Percentiles rank a stretch among this genome's conserved stretches.
Evolutionary conservation across 306 rosid species (phyloP).

Genomic region (Hippophae gyantsensis): DNA sequence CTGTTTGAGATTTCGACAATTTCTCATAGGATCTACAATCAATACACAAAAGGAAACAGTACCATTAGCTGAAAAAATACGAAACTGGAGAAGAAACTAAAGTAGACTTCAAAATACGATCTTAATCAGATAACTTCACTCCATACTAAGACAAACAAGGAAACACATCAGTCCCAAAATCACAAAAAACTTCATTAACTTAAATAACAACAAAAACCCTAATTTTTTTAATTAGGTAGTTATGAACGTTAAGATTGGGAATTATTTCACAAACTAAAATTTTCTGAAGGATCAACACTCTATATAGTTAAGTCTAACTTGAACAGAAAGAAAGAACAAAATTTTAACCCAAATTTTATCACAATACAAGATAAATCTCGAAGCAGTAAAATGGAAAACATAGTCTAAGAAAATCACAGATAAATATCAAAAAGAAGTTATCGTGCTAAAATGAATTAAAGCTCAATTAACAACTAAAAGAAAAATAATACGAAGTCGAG

Average conservation of each 20-base stretch:
- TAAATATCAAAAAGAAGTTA: background rate
- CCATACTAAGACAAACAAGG: constrained; percentile 7
- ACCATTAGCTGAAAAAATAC: constrained; percentile 19
- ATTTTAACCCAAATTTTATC: constrained; percentile 4
- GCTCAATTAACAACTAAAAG: constrained; percentile 7
- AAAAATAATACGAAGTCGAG: constrained; percentile 14
- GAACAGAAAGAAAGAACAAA: background rate
- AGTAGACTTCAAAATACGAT: constrained; percentile 4
- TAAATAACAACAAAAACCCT: constrained; percentile 27
- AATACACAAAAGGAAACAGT: constrained; percentile 22
- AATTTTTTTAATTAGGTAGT: constrained; percentile 17
- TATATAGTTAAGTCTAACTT: background rate
- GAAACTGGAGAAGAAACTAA: constrained; percentile 8
- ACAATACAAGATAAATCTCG: constrained; percentile 14
- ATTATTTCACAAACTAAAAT: background rate
- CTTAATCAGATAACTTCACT: constrained; percentile 1
- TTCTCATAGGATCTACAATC: constrained; percentile 28
- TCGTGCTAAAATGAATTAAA: constrained; percentile 3
- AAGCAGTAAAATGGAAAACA: constrained; percentile 4
- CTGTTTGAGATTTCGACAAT: constrained; percentile 26
- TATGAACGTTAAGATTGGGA: constrained; percentile 4
- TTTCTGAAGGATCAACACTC: constrained; percentile 7
- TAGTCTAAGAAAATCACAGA: too few species aligned
- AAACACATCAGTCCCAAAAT: constrained; percentile 10
- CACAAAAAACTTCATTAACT: background rate